Conservation (phyloP, 371 early-diverging fungal genomes). For the Actinomortierella ambigua region DNA sequence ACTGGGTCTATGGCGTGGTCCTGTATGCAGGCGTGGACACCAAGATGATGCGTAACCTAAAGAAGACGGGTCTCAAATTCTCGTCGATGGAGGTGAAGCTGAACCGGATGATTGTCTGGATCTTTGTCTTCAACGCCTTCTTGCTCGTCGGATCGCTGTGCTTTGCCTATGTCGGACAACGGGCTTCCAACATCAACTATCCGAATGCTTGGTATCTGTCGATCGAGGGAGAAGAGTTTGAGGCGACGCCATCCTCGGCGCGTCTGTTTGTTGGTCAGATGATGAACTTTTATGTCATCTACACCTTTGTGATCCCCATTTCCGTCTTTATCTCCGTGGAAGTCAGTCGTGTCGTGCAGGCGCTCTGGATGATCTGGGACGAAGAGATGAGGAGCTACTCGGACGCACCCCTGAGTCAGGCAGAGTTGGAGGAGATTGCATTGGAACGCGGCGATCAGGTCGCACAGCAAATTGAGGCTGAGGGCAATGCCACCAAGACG, state of each 20-base stretch:
- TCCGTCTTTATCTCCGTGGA: slow-evolving; percentile 62
- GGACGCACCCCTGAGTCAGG: slow-evolving; percentile 37
- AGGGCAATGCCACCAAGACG: too few relatives aligned
- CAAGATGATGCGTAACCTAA: slow-evolving; percentile 76
- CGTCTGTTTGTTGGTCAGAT: slow-evolving; percentile 37
- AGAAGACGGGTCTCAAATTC: slow-evolving; percentile 64
- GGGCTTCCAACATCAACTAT: slow-evolving; percentile 14
- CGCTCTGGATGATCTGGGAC: slow-evolving; percentile 56
- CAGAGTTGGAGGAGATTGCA: slow-evolving; percentile 41
- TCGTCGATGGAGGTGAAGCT: slow-evolving; percentile 63
- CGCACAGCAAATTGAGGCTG: too few relatives aligned
- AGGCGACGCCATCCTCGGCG: slow-evolving; percentile 13
- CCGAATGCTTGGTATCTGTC: slow-evolving; percentile 46
- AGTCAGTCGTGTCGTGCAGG: slow-evolving; percentile 58
- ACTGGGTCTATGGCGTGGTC: slow-evolving; percentile 78
- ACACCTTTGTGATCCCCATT: slow-evolving; percentile 69
- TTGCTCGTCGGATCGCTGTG: slow-evolving; percentile 39
- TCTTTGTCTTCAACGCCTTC: slow-evolving; percentile 51
- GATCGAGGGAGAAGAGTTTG: slow-evolving; percentile 30
- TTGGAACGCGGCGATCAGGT: slow-evolving; percentile 18
- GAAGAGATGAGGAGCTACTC: slow-evolving; percentile 43
- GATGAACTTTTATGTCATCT: slow-evolving; percentile 49
- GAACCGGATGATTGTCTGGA: slow-evolving; percentile 64
- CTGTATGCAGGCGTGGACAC: slow-evolving; percentile 87
- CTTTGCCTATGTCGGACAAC: slow-evolving; percentile 35